These are phyloP conservation scores for Cetraspora pellucida DNA, from an alignment of 192 early-diverging fungal species.

Conservation along the genomic window DNA sequence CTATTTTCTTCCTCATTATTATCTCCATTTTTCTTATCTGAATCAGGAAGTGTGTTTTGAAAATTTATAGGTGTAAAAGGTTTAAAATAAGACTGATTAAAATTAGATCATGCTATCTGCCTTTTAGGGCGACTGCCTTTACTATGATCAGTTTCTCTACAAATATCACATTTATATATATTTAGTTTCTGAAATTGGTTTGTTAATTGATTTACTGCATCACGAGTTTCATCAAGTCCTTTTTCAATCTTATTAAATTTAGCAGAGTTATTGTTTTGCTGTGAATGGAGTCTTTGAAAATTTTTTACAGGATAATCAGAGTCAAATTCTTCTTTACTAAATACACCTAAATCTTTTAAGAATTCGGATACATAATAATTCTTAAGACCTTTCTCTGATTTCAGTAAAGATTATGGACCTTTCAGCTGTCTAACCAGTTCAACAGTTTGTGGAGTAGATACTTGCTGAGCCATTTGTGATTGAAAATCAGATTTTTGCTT, in stretches of 20 bases:
- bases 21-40: not conserved
- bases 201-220: not conserved
- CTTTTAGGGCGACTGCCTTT: not conserved
- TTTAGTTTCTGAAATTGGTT: not conserved
- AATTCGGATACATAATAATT: not conserved
- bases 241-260: not conserved
- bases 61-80: not conserved
- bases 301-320: not conserved
- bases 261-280: not conserved
- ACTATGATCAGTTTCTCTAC: not conserved
- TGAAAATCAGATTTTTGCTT: slow-evolving; percentile 2
- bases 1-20: not conserved
- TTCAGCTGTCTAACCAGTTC: not conserved
- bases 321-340: not conserved
- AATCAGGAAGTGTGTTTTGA: not conserved
- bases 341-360: not conserved
- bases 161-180: not conserved
- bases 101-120: too few species aligned
- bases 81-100: too few species aligned
- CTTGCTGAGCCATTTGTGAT: not conserved
- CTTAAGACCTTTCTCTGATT: not conserved
- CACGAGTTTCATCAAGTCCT: not conserved
- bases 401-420: not conserved
- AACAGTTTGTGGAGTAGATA: not conserved
- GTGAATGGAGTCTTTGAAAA: not conserved